These are phyloP conservation scores for Thelonectria blattea DNA, from an alignment of 2,329 filamentous ascomycete species.

Conservation along the genomic window DNA sequence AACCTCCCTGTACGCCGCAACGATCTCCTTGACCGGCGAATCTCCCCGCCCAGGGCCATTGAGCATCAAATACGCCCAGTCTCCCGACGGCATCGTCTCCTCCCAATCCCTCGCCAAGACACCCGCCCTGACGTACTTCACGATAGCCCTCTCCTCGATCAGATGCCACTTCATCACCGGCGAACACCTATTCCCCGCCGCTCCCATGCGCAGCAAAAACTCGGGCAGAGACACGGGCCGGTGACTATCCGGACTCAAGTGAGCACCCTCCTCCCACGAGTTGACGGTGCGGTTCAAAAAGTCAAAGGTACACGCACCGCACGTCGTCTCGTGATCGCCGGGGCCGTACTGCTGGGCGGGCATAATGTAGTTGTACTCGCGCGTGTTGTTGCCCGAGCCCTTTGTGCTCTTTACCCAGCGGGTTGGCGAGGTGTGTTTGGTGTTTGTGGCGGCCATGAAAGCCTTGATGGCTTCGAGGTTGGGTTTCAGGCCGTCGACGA, in stretches of 20 bases:
- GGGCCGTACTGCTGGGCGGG: conserved; percentile 4
- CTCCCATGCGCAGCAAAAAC: conserved; percentile 2
- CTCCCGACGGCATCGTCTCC: neutral
- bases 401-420: neutral
- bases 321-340: conserved; percentile 4
- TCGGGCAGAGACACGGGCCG: conserved; percentile 5
- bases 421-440: neutral
- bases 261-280: conserved; percentile 3
- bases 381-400: neutral
- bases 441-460: neutral
- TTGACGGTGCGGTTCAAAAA: conserved; percentile 9
- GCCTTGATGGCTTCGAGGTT: neutral
- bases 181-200: neutral
- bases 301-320: conserved; percentile 10
- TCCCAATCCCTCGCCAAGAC: conserved; percentile 2
- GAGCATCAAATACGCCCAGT: neutral
- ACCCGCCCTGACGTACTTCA: neutral
- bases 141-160: neutral
- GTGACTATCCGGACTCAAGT: neutral
- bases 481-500: neutral
- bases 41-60: conserved; percentile 2
- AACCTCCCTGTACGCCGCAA: neutral
- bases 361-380: conserved; percentile 1
- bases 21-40: neutral
- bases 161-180: neutral